phyloP scores from a whole-genome alignment of 768 basidiomycete species.

The Mycena leptocephala region DNA sequence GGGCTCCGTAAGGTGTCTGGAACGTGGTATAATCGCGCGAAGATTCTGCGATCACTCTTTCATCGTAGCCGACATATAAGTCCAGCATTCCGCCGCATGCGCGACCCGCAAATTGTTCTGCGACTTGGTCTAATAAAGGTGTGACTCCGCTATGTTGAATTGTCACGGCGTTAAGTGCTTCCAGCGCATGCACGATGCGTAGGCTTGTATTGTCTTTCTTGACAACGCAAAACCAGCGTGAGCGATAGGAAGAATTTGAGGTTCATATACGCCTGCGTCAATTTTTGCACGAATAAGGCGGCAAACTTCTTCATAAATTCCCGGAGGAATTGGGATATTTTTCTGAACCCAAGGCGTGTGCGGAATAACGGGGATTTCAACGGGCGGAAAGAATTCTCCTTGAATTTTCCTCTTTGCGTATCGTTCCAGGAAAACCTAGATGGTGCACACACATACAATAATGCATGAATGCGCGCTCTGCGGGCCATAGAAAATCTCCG shows the following conservation, averaged over 20 bases:
- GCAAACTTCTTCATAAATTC: background rate
- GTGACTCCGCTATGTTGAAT: conserved; percentile 32
- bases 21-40: conserved; percentile 46
- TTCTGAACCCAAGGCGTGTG: background rate
- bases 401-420: background rate
- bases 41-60: conserved; percentile 38
- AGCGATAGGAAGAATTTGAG: conserved; percentile 28
- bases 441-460: background rate
- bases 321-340: background rate
- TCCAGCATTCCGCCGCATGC: conserved; percentile 26
- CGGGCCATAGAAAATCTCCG: background rate
- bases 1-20: no score
- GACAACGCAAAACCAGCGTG: background rate
- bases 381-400: background rate
- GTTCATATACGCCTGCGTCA: conserved; percentile 1
- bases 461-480: background rate
- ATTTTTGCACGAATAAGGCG: background rate
- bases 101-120: background rate
- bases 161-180: conserved; percentile 33
- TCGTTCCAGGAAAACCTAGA: background rate
- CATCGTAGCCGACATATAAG: conserved; percentile 44
- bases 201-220: conserved; percentile 30
- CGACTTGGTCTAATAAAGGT: conserved; percentile 22
- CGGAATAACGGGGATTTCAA: background rate
- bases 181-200: conserved; percentile 31